Conservation (phyloP, 148 eudicot genomes). For the Camellia lanceoleosa region DNA sequence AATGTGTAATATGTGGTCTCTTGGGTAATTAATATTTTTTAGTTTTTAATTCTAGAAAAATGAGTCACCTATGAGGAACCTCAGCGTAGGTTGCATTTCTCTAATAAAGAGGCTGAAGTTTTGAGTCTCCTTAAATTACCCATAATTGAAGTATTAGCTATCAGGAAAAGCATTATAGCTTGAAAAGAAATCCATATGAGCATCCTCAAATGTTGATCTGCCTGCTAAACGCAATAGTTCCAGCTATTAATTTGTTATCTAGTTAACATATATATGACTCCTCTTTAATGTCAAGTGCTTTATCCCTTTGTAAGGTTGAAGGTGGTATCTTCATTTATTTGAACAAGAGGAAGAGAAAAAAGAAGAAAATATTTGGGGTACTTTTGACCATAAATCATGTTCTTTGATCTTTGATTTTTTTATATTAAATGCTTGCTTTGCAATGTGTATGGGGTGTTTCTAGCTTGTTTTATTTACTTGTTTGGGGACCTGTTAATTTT, state of each 20-base stretch:
- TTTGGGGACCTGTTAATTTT: constrained; percentile 8
- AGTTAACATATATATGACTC: neutral
- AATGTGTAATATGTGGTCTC: neutral
- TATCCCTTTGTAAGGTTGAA: neutral
- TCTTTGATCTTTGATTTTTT: constrained; percentile 4
- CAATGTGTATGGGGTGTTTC: constrained; percentile 4
- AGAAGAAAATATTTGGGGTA: neutral
- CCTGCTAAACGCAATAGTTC: neutral
- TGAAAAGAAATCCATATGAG: neutral
- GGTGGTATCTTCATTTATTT: neutral
- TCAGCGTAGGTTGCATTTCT: too few species aligned
- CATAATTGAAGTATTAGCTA: neutral
- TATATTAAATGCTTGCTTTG: neutral
- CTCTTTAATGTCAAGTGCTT: neutral
- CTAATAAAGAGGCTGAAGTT: too few species aligned
- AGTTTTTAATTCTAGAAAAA: neutral
- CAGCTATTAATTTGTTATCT: neutral
- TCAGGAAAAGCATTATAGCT: neutral
- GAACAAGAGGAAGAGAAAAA: neutral
- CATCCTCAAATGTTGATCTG: neutral
- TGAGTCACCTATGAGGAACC: neutral
- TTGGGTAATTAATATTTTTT: neutral
- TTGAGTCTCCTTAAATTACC: too few species aligned
- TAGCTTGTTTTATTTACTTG: neutral
- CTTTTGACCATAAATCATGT: neutral